phyloP scores from a whole-genome alignment of 2,329 filamentous ascomycete species.

The Tolypocladium cylindrosporum region DNA sequence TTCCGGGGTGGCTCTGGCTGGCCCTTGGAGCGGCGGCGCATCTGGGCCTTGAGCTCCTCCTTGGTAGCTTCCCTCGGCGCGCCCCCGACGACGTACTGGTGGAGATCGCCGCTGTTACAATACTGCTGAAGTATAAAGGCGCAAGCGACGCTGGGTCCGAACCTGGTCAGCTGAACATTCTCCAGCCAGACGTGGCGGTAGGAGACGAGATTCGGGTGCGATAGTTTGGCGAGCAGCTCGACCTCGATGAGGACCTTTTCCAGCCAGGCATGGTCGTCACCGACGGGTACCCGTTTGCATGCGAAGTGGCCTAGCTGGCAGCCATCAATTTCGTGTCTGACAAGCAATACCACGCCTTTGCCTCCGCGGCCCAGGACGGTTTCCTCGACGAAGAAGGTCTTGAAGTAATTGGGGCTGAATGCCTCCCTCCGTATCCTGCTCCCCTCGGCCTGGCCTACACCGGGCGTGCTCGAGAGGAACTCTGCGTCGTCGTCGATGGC shows the following conservation, averaged over 20 bases:
- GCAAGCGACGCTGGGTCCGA: slow-evolving; percentile 85
- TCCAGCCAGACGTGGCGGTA: slow-evolving; percentile 98
- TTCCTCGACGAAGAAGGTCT: slow-evolving; percentile 86
- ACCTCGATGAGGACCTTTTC: slow-evolving; percentile 92
- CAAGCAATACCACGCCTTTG: slow-evolving; percentile 90
- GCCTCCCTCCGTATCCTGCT: slow-evolving; percentile 76
- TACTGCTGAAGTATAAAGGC: slow-evolving; percentile 97
- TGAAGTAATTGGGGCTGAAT: slow-evolving; percentile 88
- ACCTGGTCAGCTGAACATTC: slow-evolving; percentile 71
- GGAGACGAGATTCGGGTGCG: slow-evolving; percentile 89
- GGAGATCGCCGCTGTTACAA: slow-evolving; percentile 86
- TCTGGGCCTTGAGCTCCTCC: slow-evolving; percentile 79
- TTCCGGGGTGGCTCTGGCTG: slow-evolving; percentile 53
- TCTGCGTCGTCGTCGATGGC: slow-evolving; percentile 25
- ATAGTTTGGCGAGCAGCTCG: slow-evolving; percentile 80
- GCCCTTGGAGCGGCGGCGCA: slow-evolving; percentile 73
- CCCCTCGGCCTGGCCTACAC: slow-evolving; percentile 33
- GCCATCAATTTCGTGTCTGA: slow-evolving; percentile 83
- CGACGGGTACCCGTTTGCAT: slow-evolving; percentile 92
- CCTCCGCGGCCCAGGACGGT: slow-evolving; percentile 78
- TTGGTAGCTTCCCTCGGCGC: slow-evolving; percentile 56
- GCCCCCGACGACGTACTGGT: slow-evolving; percentile 73
- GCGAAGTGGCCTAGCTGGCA: slow-evolving; percentile 85
- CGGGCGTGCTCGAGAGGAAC: slow-evolving; percentile 43
- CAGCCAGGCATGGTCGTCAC: slow-evolving; percentile 89